Conservation (phyloP, 1,284 basidiomycete genomes). For the Tylopilus orsonianus region DNA sequence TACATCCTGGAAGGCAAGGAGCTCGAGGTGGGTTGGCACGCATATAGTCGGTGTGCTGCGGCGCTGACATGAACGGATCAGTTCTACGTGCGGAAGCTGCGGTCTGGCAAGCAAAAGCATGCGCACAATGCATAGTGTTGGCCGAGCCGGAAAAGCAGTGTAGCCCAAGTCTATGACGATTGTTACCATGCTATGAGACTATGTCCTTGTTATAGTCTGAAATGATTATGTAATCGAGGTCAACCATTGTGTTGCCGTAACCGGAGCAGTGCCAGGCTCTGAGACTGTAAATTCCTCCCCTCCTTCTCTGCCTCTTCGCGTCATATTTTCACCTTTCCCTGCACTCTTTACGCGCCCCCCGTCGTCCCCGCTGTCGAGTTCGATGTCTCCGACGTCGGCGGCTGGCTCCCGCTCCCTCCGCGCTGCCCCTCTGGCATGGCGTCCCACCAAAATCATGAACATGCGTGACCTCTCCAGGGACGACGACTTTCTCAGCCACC, state of each 20-base stretch:
- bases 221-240: conserved; percentile 28
- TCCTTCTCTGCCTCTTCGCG: conserved; percentile 35
- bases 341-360: conserved; percentile 18
- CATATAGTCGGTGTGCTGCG: conserved; percentile 8
- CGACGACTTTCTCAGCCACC: conserved; percentile 83
- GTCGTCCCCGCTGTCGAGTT: conserved; percentile 28
- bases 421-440: conserved; percentile 51
- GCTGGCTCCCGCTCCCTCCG: conserved; percentile 33
- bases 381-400: conserved; percentile 42
- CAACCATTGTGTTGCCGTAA: conserved; percentile 28
- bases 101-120: conserved; percentile 93
- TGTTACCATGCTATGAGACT: conserved; percentile 17
- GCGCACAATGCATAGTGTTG: conserved; percentile 50
- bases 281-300: conserved; percentile 21
- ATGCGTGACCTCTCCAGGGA: conserved; percentile 82
- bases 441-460: conserved; percentile 82
- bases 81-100: conserved; percentile 94
- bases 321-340: conserved; percentile 27
- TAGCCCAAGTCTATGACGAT: conserved; percentile 11
- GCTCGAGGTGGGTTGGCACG: conserved; percentile 69
- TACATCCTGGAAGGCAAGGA: conserved; percentile 97
- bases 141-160: conserved; percentile 6
- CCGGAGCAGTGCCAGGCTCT: conserved; percentile 27
- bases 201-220: conserved; percentile 11
- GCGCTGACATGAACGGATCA: conserved; percentile 33